A percentile compares a stretch with the other conserved stretches of the same genome.
These are phyloP conservation scores for Castanea crenata DNA, from an alignment of 306 rosid genomes.

Conservation along the genomic window DNA sequence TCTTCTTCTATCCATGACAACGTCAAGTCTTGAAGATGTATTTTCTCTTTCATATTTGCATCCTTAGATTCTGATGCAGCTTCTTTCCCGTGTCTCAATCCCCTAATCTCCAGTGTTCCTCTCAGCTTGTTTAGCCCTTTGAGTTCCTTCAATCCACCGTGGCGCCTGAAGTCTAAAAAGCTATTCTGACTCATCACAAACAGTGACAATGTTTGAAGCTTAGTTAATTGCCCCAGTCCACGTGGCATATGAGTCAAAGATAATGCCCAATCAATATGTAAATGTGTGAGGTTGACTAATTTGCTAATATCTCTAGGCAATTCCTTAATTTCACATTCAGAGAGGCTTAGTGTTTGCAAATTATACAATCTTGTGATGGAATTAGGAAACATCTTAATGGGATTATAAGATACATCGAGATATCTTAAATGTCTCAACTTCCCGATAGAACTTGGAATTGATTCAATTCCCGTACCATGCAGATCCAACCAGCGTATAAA, in stretches of 20 bases:
- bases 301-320: no score
- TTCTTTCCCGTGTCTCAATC: neutral
- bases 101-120: neutral
- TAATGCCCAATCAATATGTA: no score
- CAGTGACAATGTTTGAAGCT: neutral
- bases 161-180: neutral
- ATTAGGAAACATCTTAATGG: neutral
- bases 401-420: neutral
- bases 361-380: neutral
- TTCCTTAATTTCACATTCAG: accelerated
- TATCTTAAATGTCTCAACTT: slow-evolving; percentile 3
- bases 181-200: neutral
- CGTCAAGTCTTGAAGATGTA: neutral
- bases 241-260: slow-evolving; percentile 4
- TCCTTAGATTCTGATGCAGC: neutral
- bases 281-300: neutral
- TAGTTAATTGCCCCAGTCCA: neutral
- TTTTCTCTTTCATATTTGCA: neutral
- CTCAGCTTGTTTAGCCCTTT: neutral
- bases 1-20: accelerated
- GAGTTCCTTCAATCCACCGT: neutral
- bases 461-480: accelerated
- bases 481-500: neutral
- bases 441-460: neutral
- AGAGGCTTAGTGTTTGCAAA: neutral